Conservation (phyloP, 306 rosid species). For the Benincasa hispida region DNA sequence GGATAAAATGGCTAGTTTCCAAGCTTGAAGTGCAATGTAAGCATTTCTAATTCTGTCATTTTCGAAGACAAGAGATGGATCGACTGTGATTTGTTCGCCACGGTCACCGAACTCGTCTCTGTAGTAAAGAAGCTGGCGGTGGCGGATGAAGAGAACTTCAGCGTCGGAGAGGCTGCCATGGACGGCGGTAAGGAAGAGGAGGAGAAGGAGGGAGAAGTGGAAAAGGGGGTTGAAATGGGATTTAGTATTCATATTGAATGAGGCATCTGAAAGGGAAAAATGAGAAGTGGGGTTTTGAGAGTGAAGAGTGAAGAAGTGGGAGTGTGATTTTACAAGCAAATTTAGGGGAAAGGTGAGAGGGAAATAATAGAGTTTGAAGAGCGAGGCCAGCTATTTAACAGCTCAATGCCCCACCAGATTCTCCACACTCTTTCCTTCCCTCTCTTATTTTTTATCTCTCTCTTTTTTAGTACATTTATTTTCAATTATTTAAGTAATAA, state of each 20-base stretch:
- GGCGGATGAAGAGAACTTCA: slow-evolving; percentile 48
- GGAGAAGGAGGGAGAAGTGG: neutral
- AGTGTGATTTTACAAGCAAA: neutral
- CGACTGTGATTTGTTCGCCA: slow-evolving; percentile 52
- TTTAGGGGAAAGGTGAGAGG: neutral
- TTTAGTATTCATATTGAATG: slow-evolving; percentile 48
- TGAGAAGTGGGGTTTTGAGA: neutral
- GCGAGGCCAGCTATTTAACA: neutral
- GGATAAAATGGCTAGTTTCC: slow-evolving; percentile 75
- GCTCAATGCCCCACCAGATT: neutral
- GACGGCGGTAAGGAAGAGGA: slow-evolving; percentile 2
- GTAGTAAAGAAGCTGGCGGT: slow-evolving; percentile 79
- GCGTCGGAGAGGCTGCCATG: slow-evolving; percentile 47
- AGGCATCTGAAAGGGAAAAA: slow-evolving; percentile 34
- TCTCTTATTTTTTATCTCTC: neutral
- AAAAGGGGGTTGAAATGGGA: slow-evolving; percentile 7
- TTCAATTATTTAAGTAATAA: no score
- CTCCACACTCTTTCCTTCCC: neutral
- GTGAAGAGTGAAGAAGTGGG: neutral
- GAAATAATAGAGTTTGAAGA: neutral
- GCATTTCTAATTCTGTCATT: slow-evolving; percentile 50
- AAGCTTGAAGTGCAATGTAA: slow-evolving; percentile 72
- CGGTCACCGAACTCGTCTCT: slow-evolving; percentile 69
- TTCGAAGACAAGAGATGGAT: slow-evolving; percentile 54
- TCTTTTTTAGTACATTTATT: no score